phyloP scores from a whole-genome alignment of 2,329 filamentous ascomycete species.

The Alternaria angustiovoidea region DNA sequence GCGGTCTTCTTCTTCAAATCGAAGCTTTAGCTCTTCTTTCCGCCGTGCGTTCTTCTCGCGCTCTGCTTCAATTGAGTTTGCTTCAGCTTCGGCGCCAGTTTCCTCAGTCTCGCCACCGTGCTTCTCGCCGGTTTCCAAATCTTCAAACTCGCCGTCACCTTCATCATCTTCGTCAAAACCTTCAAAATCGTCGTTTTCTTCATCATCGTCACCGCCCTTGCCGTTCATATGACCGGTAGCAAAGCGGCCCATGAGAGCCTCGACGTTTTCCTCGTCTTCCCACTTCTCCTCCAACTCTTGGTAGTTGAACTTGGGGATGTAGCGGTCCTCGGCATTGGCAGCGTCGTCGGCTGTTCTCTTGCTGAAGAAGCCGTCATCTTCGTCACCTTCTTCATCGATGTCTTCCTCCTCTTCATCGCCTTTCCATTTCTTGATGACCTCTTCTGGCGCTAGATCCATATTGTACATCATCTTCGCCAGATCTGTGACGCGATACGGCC shows the following conservation, averaged over 20 bases:
- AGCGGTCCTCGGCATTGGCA: conserved; percentile 72
- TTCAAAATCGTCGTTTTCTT: conserved; percentile 64
- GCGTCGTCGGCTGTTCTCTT: conserved; percentile 61
- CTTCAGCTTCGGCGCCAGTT: conserved; percentile 54
- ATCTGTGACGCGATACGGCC: conserved; percentile 79
- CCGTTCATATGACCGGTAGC: conserved; percentile 70
- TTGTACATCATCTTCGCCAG: conserved; percentile 91
- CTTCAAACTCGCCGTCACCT: conserved; percentile 83
- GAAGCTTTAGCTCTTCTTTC: conserved; percentile 92
- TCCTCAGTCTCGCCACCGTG: conserved; percentile 53
- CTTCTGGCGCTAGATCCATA: conserved; percentile 73
- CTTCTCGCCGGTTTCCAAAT: conserved; percentile 79
- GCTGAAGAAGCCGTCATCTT: conserved; percentile 71
- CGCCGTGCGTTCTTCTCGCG: conserved; percentile 87
- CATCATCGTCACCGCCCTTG: conserved; percentile 41
- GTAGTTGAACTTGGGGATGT: conserved; percentile 82
- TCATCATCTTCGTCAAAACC: conserved; percentile 67
- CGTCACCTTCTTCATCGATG: conserved; percentile 65
- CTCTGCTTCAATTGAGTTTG: conserved; percentile 77
- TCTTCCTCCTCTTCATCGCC: conserved; percentile 67
- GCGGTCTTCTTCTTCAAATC: conserved; percentile 98
- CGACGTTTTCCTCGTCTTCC: conserved; percentile 79
- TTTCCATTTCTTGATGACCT: conserved; percentile 82
- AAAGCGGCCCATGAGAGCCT: conserved; percentile 77
- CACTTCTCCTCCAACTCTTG: conserved; percentile 83